A percentile compares a stretch with the other conserved stretches of the same genome.
phyloP scores from a whole-genome alignment of 2,329 filamentous ascomycete species.

The Phyllosticta capitalensis region DNA sequence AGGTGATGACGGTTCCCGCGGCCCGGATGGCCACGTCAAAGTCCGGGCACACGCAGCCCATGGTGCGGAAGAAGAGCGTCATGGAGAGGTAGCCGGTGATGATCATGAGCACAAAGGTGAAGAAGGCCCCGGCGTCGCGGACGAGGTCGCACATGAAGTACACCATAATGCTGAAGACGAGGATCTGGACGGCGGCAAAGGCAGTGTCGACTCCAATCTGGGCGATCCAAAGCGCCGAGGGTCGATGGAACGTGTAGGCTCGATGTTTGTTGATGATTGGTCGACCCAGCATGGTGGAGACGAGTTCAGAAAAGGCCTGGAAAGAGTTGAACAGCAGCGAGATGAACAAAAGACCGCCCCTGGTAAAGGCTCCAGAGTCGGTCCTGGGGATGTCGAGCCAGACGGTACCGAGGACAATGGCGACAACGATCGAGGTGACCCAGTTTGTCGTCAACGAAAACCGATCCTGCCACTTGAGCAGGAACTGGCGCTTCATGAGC shows the following conservation, averaged over 20 bases:
- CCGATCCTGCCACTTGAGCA: constrained; percentile 78
- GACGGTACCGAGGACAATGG: constrained; percentile 69
- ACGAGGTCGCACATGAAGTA: constrained; percentile 85
- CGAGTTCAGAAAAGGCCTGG: constrained; percentile 71
- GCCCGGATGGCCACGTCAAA: constrained; percentile 80
- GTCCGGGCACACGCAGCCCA: constrained; percentile 66
- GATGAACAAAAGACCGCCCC: constrained; percentile 74
- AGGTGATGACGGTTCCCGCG: constrained; percentile 66
- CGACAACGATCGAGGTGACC: constrained; percentile 61
- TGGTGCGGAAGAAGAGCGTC: constrained; percentile 79
- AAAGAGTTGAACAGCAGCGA: constrained; percentile 80
- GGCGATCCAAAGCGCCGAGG: constrained; percentile 72
- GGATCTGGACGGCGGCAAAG: constrained; percentile 60
- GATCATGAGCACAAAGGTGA: constrained; percentile 73
- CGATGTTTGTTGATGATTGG: constrained; percentile 77
- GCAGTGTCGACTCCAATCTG: constrained; percentile 72
- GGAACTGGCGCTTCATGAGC: constrained; percentile 72
- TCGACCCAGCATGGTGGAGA: constrained; percentile 63
- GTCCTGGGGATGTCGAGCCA: constrained; percentile 60
- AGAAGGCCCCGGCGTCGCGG: constrained; percentile 66
- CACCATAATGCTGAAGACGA: constrained; percentile 55
- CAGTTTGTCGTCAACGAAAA: constrained; percentile 67
- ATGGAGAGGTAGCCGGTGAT: constrained; percentile 66
- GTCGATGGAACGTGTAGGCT: constrained; percentile 72
- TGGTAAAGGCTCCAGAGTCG: constrained; percentile 63